Percentiles rank a stretch among this genome's conserved stretches.
These are phyloP conservation scores for Trebouxia sp. DNA, from an alignment of 139 green algal species.

Conservation along the genomic window DNA sequence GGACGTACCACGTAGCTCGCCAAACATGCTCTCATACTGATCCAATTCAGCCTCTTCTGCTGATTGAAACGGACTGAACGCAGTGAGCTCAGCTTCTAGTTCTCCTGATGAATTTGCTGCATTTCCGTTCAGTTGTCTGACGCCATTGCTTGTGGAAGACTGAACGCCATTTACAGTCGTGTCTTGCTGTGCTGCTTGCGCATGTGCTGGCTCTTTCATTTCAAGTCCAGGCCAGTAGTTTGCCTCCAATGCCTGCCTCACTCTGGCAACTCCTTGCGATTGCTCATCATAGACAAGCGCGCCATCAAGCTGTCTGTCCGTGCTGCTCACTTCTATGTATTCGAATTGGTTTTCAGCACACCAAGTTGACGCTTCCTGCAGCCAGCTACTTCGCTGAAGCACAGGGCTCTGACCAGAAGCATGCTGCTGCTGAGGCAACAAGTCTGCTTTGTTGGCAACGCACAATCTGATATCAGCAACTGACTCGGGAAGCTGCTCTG, in stretches of 20 bases:
- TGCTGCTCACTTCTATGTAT: constrained; percentile 13
- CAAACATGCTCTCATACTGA: constrained; percentile 13
- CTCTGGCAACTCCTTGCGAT: background rate
- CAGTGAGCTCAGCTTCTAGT: background rate
- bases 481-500: background rate
- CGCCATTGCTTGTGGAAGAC: background rate
- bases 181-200: background rate
- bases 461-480: background rate
- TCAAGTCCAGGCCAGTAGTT: background rate
- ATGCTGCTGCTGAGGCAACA: background rate
- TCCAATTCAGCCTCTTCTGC: constrained; percentile 13
- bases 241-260: background rate
- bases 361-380: background rate
- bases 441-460: background rate
- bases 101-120: background rate
- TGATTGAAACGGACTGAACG: background rate
- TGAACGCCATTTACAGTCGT: background rate
- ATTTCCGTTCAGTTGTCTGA: background rate
- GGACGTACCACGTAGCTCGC: background rate
- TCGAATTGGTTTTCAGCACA: constrained; percentile 9
- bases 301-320: background rate
- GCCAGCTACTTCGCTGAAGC: background rate
- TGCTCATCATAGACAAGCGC: background rate
- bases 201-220: background rate
- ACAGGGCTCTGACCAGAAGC: background rate